Evolutionary conservation across 2,329 filamentous ascomycete genomes (phyloP).

Genomic region (Cryphonectria naterciae): DNA sequence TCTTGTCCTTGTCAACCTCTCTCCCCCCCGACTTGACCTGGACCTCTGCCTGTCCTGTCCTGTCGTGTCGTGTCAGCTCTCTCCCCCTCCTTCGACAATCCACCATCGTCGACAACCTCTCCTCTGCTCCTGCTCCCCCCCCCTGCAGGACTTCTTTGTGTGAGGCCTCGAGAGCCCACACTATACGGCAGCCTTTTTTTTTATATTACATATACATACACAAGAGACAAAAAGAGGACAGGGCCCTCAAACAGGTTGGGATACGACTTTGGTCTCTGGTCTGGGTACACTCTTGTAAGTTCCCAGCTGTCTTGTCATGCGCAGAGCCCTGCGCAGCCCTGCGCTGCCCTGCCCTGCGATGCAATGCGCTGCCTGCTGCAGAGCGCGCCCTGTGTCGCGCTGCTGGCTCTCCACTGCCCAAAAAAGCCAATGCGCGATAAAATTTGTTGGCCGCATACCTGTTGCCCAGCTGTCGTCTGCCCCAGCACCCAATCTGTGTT

Average conservation of each 20-base stretch:
- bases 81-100: neutral
- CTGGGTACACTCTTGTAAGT: slow-evolving; percentile 1
- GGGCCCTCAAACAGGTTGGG: neutral
- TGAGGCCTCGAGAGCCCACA: slow-evolving; percentile 4
- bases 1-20: neutral
- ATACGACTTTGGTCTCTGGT: neutral
- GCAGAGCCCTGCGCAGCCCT: neutral
- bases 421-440: slow-evolving; percentile 18
- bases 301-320: neutral
- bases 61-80: neutral
- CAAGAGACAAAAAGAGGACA: neutral
- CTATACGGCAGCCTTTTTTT: neutral
- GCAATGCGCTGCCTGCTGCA: neutral
- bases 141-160: neutral
- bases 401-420: neutral
- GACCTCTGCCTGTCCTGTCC: neutral
- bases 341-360: neutral
- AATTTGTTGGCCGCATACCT: slow-evolving; percentile 3
- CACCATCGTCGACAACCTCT: slow-evolving; percentile 3
- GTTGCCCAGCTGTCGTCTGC: neutral
- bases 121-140: neutral
- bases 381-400: neutral
- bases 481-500: neutral
- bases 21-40: slow-evolving; percentile 2
- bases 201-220: neutral